phyloP scores from a whole-genome alignment of 2,329 filamentous ascomycete species.

The Claviceps sp. region DNA sequence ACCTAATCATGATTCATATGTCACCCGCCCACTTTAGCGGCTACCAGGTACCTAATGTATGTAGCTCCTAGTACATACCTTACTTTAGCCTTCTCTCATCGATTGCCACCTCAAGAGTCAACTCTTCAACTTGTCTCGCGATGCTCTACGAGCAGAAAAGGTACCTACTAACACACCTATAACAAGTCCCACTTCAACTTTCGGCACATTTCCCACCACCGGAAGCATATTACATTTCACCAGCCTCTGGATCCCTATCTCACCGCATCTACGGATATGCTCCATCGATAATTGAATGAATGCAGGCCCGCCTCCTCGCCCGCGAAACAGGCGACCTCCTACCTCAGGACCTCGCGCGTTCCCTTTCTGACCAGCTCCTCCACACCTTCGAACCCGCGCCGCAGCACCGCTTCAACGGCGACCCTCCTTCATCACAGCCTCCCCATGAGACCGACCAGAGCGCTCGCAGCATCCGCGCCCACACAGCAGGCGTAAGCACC shows the following conservation, averaged over 20 bases:
- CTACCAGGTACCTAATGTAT: no score
- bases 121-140: neutral
- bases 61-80: no score
- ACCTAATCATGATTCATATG: no score
- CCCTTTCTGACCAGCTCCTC: slow-evolving; percentile 52
- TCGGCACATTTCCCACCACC: neutral
- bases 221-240: neutral
- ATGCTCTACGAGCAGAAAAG: neutral
- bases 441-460: slow-evolving; percentile 14
- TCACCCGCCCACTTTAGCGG: neutral
- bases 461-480: slow-evolving; percentile 43
- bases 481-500: slow-evolving; percentile 66
- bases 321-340: slow-evolving; percentile 57
- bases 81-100: neutral
- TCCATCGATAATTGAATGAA: slow-evolving; percentile 23
- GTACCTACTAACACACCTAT: no score
- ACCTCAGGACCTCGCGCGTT: slow-evolving; percentile 49
- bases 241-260: neutral
- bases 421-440: slow-evolving; percentile 7
- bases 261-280: neutral
- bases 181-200: neutral
- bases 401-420: slow-evolving; percentile 56
- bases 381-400: slow-evolving; percentile 55
- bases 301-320: slow-evolving; percentile 66
- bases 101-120: neutral